Conservation (phyloP, 768 basidiomycete species). For the Tephrocybe sp. region DNA sequence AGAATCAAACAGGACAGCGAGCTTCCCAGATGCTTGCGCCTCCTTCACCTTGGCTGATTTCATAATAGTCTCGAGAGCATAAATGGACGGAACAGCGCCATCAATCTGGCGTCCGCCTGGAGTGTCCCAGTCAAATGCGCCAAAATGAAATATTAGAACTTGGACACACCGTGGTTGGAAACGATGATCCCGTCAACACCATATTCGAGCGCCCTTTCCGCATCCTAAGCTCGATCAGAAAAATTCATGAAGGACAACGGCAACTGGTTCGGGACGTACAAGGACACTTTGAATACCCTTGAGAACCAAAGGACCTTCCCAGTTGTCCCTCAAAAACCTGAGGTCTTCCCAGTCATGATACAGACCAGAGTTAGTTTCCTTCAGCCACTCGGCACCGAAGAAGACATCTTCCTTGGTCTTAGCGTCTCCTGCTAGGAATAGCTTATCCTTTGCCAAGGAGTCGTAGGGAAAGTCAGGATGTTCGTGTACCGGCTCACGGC, state of each 20-base stretch:
- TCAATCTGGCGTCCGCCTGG: conserved; percentile 76
- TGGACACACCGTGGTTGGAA: conserved; percentile 73
- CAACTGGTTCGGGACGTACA: conserved; percentile 33
- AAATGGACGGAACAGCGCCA: conserved; percentile 73
- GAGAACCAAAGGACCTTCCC: conserved; percentile 75
- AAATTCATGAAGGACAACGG: background rate
- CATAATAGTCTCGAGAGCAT: conserved; percentile 69
- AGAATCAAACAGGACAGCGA: conserved; percentile 76
- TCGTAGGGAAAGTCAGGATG: conserved; percentile 61
- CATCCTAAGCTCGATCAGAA: conserved; percentile 44
- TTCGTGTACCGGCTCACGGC: conserved; percentile 44
- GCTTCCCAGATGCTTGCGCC: conserved; percentile 58
- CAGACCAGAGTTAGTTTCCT: conserved; percentile 59
- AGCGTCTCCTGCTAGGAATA: conserved; percentile 46
- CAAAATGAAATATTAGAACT: background rate
- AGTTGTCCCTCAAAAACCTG: conserved; percentile 64
- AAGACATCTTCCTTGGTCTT: conserved; percentile 35
- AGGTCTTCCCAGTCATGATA: conserved; percentile 75
- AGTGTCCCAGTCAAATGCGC: background rate
- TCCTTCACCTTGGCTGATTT: conserved; percentile 56
- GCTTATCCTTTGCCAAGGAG: conserved; percentile 42
- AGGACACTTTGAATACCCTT: conserved; percentile 74
- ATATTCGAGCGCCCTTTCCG: conserved; percentile 63
- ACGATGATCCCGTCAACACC: conserved; percentile 76
- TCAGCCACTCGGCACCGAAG: conserved; percentile 64